These are phyloP conservation scores for Solanum neorickii DNA, from an alignment of 257 asterid species.

Conservation along the genomic window DNA sequence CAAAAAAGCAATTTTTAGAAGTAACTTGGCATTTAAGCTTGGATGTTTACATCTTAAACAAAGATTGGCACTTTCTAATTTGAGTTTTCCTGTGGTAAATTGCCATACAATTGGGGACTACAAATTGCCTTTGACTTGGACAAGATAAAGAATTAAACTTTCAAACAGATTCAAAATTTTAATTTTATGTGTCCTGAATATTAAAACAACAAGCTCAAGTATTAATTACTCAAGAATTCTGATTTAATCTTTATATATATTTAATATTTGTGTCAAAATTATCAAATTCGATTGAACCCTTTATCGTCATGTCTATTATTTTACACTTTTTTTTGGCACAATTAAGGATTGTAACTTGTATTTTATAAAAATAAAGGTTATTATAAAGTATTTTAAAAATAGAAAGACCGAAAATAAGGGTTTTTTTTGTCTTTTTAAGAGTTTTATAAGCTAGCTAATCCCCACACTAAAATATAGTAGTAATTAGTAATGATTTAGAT, in stretches of 20 bases:
- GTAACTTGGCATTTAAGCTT: not conserved
- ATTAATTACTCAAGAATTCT: not conserved
- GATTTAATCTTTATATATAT: not conserved
- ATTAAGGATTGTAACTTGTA: not conserved
- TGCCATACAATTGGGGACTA: not conserved
- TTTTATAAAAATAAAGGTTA: not conserved
- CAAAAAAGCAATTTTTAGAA: not conserved
- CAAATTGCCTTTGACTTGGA: not conserved
- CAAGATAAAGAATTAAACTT: not conserved
- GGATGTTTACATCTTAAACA: not conserved
- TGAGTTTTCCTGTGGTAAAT: not conserved
- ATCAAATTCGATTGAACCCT: not conserved
- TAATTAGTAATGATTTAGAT: not conserved
- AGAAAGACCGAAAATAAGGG: not conserved
- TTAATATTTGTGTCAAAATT: not conserved
- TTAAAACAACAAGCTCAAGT: not conserved
- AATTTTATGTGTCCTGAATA: not conserved
- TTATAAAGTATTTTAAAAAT: not conserved
- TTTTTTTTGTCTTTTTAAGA: not conserved
- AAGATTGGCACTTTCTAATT: not conserved
- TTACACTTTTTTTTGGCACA: not conserved
- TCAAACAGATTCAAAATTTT: not conserved
- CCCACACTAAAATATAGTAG: too few species aligned
- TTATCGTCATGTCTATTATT: not conserved
- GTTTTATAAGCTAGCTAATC: not conserved